Percentiles rank a stretch among this genome's conserved stretches.
These are phyloP conservation scores for Lasiodiplodia theobromae DNA, from an alignment of 2,329 filamentous ascomycete species.

Conservation along the genomic window DNA sequence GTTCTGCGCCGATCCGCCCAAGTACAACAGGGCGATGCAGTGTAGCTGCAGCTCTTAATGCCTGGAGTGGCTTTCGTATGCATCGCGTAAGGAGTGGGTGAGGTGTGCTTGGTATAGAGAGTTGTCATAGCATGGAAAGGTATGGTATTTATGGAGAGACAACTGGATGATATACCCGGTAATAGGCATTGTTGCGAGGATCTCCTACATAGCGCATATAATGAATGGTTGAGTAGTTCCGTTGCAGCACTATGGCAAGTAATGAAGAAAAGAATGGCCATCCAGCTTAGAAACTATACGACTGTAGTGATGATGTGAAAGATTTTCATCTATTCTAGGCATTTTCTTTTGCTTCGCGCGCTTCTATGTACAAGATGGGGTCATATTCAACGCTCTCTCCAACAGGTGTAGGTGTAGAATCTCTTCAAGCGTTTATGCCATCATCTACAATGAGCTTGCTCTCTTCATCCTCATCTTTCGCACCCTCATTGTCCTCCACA, in stretches of 20 bases:
- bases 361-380: background rate
- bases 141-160: background rate
- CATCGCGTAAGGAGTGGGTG: background rate
- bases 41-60: constrained; percentile 91
- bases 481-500: constrained; percentile 44
- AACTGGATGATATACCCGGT: background rate
- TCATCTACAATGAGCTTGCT: background rate
- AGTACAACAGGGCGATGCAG: constrained; percentile 79
- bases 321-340: background rate
- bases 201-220: background rate
- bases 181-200: background rate
- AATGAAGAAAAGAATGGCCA: background rate
- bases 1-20: constrained; percentile 86
- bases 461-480: background rate
- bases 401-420: too few relatives aligned
- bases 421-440: constrained; percentile 16
- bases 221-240: background rate
- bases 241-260: background rate
- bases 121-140: background rate
- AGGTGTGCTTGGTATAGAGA: background rate
- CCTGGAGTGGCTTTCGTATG: background rate
- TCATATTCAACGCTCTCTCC: too few relatives aligned
- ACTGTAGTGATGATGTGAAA: background rate
- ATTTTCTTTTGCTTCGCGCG: background rate
- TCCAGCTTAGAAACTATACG: too few relatives aligned